These are phyloP conservation scores for Zygotorulaspora mrakii DNA, from an alignment of 1,139 yeast species.

Conservation along the genomic window DNA sequence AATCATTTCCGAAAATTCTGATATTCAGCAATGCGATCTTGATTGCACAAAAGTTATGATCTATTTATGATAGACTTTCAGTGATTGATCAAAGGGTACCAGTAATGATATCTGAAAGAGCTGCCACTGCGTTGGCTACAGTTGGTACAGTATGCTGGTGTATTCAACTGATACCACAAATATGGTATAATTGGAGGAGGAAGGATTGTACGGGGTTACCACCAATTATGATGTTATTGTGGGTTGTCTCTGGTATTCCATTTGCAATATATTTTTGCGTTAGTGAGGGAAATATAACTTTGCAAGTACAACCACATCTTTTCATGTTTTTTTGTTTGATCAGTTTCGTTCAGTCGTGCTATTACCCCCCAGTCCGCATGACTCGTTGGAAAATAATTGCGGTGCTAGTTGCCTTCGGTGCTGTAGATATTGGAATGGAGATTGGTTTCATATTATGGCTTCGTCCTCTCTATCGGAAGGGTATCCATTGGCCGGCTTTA, in stretches of 20 bases:
- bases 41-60: no score
- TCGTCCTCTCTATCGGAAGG: slow-evolving; percentile 52
- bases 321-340: slow-evolving; percentile 69
- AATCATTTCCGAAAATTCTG: no score
- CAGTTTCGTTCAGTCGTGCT: slow-evolving; percentile 68
- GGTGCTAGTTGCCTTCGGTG: slow-evolving; percentile 41
- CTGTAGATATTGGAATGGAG: slow-evolving; percentile 56
- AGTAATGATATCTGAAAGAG: slow-evolving; percentile 38
- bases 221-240: slow-evolving; percentile 74
- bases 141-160: slow-evolving; percentile 91
- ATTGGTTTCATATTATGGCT: slow-evolving; percentile 71
- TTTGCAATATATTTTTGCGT: slow-evolving; percentile 77
- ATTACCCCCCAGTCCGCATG: slow-evolving; percentile 68
- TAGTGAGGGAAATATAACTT: slow-evolving; percentile 67
- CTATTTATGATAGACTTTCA: no score
- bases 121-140: slow-evolving; percentile 80
- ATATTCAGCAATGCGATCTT: no score
- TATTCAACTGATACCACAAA: slow-evolving; percentile 82
- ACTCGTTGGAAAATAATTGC: slow-evolving; percentile 40
- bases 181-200: slow-evolving; percentile 62
- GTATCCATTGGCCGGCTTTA: slow-evolving; percentile 66
- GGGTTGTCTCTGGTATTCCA: slow-evolving; percentile 83
- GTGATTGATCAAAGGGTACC: no score
- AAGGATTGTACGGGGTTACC: slow-evolving; percentile 85
- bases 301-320: slow-evolving; percentile 81